Evolutionary conservation across 495 filamentous ascomycete species (phyloP).

Genomic region (Durotheca rogersii): DNA sequence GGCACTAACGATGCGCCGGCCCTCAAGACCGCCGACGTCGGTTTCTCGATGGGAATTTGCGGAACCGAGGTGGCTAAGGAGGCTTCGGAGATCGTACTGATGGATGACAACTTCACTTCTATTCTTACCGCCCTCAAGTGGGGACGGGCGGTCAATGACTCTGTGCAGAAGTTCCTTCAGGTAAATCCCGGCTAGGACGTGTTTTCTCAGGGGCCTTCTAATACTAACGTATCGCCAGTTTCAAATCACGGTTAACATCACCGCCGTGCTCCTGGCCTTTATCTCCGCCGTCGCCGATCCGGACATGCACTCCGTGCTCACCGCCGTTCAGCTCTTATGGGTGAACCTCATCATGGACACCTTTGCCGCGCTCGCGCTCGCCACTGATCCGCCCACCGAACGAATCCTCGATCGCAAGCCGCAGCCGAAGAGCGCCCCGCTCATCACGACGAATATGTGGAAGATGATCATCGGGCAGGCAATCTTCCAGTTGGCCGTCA

Average conservation of each 20-base stretch:
- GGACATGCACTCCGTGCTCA: conserved; percentile 71
- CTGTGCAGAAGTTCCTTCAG: conserved; percentile 88
- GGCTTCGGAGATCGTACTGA: conserved; percentile 88
- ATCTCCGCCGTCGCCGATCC: conserved; percentile 70
- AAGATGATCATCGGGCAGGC: conserved; percentile 91
- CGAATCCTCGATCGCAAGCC: conserved; percentile 72
- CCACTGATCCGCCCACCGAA: conserved; percentile 75
- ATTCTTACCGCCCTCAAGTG: conserved; percentile 87
- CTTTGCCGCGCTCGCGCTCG: conserved; percentile 89
- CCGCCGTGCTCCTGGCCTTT: conserved; percentile 81
- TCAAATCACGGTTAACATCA: conserved; percentile 90
- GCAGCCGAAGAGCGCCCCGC: conserved; percentile 70
- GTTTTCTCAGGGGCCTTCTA: conserved; percentile 1
- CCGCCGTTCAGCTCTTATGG: conserved; percentile 85
- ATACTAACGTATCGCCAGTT: conserved; percentile 56
- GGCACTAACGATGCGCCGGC: conserved; percentile 92
- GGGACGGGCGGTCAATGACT: conserved; percentile 86
- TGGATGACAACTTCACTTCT: conserved; percentile 91
- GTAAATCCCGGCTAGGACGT: conserved; percentile 37
- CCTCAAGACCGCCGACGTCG: conserved; percentile 82
- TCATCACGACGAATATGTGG: conserved; percentile 84
- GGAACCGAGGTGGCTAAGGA: conserved; percentile 93
- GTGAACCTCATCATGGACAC: conserved; percentile 95
- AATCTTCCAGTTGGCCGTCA: conserved; percentile 80
- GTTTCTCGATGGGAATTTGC: conserved; percentile 88